Evolutionary conservation across 306 rosid genomes (phyloP).

Genomic region (Citrullus colocynthis): DNA sequence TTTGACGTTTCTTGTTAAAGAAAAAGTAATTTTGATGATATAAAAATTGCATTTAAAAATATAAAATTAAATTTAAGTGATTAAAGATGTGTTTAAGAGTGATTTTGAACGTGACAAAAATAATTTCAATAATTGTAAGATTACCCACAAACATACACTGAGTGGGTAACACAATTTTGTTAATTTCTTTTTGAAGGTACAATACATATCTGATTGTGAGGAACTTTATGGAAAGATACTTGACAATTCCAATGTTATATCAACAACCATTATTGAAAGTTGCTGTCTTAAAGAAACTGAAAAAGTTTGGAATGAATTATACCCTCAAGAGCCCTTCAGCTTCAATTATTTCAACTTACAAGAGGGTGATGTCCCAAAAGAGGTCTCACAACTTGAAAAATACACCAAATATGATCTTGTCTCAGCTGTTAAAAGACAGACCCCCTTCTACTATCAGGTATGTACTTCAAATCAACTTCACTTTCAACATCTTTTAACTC

Average conservation of each 20-base stretch:
- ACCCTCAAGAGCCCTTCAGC: constrained; percentile 68
- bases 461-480: too few relatives aligned
- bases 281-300: constrained; percentile 34
- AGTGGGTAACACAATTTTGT: constrained; percentile 5
- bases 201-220: constrained; percentile 63
- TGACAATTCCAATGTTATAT: constrained; percentile 65
- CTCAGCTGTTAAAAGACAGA: constrained; percentile 72
- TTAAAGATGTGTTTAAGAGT: too few relatives aligned
- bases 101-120: too few relatives aligned
- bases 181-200: constrained; percentile 8
- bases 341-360: constrained; percentile 23
- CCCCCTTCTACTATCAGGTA: too few relatives aligned
- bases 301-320: constrained; percentile 55
- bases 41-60: too few relatives aligned
- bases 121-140: too few relatives aligned
- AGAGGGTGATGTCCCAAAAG: too few relatives aligned
- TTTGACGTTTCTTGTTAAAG: too few relatives aligned
- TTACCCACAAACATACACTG: too few relatives aligned
- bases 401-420: constrained; percentile 70
- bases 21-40: too few relatives aligned
- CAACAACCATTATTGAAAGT: constrained; percentile 37
- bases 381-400: constrained; percentile 27
- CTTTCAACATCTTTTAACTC: too few relatives aligned
- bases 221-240: constrained; percentile 61
- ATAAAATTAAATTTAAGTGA: too few relatives aligned